Percentiles rank a stretch among this genome's conserved stretches.
Evolutionary conservation across 2,329 filamentous ascomycete species (phyloP).

Genomic region (Aspergillus calidoustus): DNA sequence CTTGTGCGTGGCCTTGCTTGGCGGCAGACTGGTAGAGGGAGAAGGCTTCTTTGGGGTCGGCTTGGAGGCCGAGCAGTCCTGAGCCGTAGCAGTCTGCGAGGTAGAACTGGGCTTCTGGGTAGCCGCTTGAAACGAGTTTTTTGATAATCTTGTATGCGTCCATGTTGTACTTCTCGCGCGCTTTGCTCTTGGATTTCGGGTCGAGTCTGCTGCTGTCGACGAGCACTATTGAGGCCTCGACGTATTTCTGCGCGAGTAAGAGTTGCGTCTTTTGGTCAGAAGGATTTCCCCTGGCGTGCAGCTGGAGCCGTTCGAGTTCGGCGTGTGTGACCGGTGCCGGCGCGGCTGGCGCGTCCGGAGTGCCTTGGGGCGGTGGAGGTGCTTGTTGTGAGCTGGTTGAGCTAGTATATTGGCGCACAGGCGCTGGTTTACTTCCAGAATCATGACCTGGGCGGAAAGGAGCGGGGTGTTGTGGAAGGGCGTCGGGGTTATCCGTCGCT

Average conservation of each 20-base stretch:
- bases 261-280: constrained; percentile 74
- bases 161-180: constrained; percentile 78
- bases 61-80: constrained; percentile 75
- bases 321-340: constrained; percentile 70
- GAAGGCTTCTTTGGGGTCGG: constrained; percentile 91
- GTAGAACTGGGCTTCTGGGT: constrained; percentile 89
- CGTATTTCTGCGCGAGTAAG: constrained; percentile 76
- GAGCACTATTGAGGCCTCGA: constrained; percentile 81
- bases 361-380: constrained; percentile 36
- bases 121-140: constrained; percentile 75
- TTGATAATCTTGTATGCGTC: constrained; percentile 92
- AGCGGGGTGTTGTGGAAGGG: constrained; percentile 59
- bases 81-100: constrained; percentile 87
- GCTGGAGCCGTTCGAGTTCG: constrained; percentile 76
- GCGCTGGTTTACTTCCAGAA: constrained; percentile 52
- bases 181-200: constrained; percentile 63
- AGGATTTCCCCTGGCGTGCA: constrained; percentile 70
- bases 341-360: constrained; percentile 21
- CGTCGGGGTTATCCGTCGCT: constrained; percentile 53
- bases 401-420: constrained; percentile 58
- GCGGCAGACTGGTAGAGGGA: constrained; percentile 91
- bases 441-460: constrained; percentile 59
- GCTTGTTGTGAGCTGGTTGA: constrained; percentile 33
- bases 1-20: constrained; percentile 82
- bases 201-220: constrained; percentile 75